Percentiles rank a stretch among this genome's conserved stretches.
phyloP scores from a whole-genome alignment of 805 yeast genomes.

The Candida odintsovae region DNA sequence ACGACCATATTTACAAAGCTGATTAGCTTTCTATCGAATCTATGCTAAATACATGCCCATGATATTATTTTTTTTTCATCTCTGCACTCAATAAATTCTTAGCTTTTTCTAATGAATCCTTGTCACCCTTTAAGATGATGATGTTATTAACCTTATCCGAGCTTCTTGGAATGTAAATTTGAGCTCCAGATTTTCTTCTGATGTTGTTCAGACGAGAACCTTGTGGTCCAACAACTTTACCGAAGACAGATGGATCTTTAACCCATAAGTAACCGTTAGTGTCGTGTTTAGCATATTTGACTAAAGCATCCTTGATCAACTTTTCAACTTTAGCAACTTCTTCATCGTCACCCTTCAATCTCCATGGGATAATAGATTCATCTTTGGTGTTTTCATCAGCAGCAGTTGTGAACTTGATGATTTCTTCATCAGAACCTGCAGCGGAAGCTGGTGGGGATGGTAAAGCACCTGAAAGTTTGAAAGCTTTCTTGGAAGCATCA shows the following conservation, averaged over 20 bases:
- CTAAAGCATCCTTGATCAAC: conserved; percentile 44
- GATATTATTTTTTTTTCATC: conserved; percentile 12
- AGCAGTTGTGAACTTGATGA: conserved; percentile 42
- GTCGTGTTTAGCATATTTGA: conserved; percentile 38
- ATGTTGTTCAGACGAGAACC: conserved; percentile 62
- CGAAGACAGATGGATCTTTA: conserved; percentile 43
- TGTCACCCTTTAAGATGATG: conserved; percentile 55
- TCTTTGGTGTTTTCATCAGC: conserved; percentile 24
- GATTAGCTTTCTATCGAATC: not conserved
- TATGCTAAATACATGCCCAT: not conserved
- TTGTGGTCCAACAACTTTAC: conserved; percentile 68
- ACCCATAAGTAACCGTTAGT: conserved; percentile 60
- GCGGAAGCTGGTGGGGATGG: conserved; percentile 44
- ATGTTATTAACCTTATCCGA: conserved; percentile 46
- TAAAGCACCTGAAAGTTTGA: conserved; percentile 38
- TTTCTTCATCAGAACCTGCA: conserved; percentile 33
- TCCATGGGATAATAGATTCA: conserved; percentile 53
- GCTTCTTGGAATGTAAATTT: conserved; percentile 59
- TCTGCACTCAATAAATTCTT: conserved; percentile 28
- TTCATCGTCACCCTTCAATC: conserved; percentile 49
- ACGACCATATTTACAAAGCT: no score
- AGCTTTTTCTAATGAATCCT: conserved; percentile 47
- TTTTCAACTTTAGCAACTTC: conserved; percentile 48
- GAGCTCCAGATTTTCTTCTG: conserved; percentile 51
- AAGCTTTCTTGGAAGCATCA: conserved; percentile 41